Evolutionary conservation across 1,139 yeast species (phyloP).

Genomic region (Diutina sp.): DNA sequence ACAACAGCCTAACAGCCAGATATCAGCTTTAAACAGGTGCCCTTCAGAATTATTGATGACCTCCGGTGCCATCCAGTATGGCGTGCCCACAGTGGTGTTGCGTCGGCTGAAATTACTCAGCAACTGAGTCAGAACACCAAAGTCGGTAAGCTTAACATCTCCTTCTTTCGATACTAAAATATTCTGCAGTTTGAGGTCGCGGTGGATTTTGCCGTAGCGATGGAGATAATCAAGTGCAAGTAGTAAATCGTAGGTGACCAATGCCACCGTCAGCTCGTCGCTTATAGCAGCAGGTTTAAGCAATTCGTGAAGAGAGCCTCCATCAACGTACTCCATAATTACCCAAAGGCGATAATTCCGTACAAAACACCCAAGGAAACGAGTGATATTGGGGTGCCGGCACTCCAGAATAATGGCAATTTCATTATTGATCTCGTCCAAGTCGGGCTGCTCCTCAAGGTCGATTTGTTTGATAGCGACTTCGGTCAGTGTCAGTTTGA

Average conservation of each 20-base stretch:
- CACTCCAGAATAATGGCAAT: constrained; percentile 70
- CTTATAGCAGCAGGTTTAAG: constrained; percentile 45
- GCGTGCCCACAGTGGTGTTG: constrained; percentile 94
- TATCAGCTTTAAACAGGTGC: constrained; percentile 80
- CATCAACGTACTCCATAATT: constrained; percentile 73
- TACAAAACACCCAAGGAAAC: constrained; percentile 71
- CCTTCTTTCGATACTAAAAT: constrained; percentile 56
- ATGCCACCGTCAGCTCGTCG: constrained; percentile 36
- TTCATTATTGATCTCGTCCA: constrained; percentile 65
- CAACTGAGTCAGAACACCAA: constrained; percentile 87
- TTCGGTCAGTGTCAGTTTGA: constrained; percentile 32
- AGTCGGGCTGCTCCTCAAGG: constrained; percentile 66
- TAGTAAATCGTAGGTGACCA: constrained; percentile 47
- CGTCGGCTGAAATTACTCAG: constrained; percentile 66
- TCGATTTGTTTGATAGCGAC: constrained; percentile 71
- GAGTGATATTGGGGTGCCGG: constrained; percentile 54
- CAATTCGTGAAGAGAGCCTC: constrained; percentile 70
- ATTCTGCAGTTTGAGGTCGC: constrained; percentile 83
- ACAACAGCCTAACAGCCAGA: constrained; percentile 93
- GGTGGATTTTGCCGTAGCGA: constrained; percentile 66
- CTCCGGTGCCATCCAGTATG: constrained; percentile 99
- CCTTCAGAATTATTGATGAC: constrained; percentile 72
- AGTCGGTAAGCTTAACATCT: constrained; percentile 86
- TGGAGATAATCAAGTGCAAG: constrained; percentile 63
- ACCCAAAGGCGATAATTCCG: constrained; percentile 76